phyloP scores from a whole-genome alignment of 2,329 filamentous ascomycete species.

The Alternaria sp. region DNA sequence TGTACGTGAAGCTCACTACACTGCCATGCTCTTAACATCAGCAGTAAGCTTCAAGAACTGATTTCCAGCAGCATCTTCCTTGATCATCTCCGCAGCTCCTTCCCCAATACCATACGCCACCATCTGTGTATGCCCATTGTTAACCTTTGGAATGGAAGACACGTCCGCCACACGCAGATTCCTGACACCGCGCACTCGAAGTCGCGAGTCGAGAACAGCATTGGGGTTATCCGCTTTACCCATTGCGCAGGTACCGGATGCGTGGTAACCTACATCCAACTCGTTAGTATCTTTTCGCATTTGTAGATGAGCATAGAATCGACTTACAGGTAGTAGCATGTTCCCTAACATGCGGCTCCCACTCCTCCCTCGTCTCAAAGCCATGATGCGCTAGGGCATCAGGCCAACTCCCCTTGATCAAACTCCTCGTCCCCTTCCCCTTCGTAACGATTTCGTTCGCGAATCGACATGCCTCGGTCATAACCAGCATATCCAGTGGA shows the following conservation, averaged over 20 bases:
- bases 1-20: neutral
- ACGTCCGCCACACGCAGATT: slow-evolving; percentile 38
- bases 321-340: slow-evolving; percentile 65
- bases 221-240: slow-evolving; percentile 36
- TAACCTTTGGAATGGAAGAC: slow-evolving; percentile 31
- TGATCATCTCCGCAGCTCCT: slow-evolving; percentile 41
- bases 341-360: slow-evolving; percentile 63
- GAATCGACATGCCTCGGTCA: slow-evolving; percentile 64
- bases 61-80: slow-evolving; percentile 24
- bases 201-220: slow-evolving; percentile 47
- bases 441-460: slow-evolving; percentile 67
- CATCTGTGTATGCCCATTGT: slow-evolving; percentile 46
- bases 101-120: slow-evolving; percentile 45
- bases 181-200: slow-evolving; percentile 35
- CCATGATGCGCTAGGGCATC: slow-evolving; percentile 58
- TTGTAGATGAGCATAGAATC: neutral
- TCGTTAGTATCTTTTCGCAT: neutral
- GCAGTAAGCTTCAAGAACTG: slow-evolving; percentile 12
- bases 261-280: slow-evolving; percentile 49
- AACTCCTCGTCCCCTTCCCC: slow-evolving; percentile 63
- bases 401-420: slow-evolving; percentile 68
- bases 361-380: slow-evolving; percentile 62
- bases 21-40: neutral
- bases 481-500: slow-evolving; percentile 63
- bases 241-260: slow-evolving; percentile 68